Evolutionary conservation across 495 filamentous ascomycete species (phyloP).

Genomic region (Aspergillus bridgeri): DNA sequence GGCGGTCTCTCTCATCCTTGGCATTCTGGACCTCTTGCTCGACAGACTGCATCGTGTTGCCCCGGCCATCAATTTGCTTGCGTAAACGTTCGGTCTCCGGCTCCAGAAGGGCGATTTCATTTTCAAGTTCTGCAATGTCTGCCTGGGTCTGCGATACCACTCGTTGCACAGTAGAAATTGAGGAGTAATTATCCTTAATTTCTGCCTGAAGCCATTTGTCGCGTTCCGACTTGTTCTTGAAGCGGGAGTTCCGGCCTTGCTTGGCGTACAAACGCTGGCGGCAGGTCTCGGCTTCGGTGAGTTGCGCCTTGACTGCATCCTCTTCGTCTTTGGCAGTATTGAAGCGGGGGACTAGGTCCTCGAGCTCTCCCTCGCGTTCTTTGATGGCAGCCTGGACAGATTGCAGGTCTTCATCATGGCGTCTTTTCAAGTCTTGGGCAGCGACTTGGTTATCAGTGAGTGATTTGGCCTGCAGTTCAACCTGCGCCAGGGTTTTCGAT

Average conservation of each 20-base stretch:
- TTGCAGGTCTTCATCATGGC: slow-evolving; percentile 70
- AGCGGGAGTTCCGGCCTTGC: slow-evolving; percentile 85
- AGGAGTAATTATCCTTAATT: slow-evolving; percentile 74
- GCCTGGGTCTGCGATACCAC: slow-evolving; percentile 80
- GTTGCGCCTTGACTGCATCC: slow-evolving; percentile 58
- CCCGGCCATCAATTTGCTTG: slow-evolving; percentile 72
- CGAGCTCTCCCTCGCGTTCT: slow-evolving; percentile 71
- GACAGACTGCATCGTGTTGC: slow-evolving; percentile 65
- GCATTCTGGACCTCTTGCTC: slow-evolving; percentile 70
- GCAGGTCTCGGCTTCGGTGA: slow-evolving; percentile 71
- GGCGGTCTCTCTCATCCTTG: slow-evolving; percentile 73
- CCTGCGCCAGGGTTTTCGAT: slow-evolving; percentile 71
- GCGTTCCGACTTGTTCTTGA: slow-evolving; percentile 81
- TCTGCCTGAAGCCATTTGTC: slow-evolving; percentile 80
- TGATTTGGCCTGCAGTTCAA: slow-evolving; percentile 79
- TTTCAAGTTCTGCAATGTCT: slow-evolving; percentile 73
- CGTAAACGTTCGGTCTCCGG: slow-evolving; percentile 66
- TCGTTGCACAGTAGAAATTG: slow-evolving; percentile 72
- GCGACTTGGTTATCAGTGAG: slow-evolving; percentile 75
- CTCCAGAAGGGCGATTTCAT: slow-evolving; percentile 67
- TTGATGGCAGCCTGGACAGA: slow-evolving; percentile 72
- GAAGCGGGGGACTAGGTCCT: slow-evolving; percentile 69
- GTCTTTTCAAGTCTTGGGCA: slow-evolving; percentile 63
- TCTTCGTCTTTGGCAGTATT: slow-evolving; percentile 71
- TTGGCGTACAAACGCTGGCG: slow-evolving; percentile 86